Evolutionary conservation across 257 asterid species (phyloP).

Genomic region (Plantago major): DNA sequence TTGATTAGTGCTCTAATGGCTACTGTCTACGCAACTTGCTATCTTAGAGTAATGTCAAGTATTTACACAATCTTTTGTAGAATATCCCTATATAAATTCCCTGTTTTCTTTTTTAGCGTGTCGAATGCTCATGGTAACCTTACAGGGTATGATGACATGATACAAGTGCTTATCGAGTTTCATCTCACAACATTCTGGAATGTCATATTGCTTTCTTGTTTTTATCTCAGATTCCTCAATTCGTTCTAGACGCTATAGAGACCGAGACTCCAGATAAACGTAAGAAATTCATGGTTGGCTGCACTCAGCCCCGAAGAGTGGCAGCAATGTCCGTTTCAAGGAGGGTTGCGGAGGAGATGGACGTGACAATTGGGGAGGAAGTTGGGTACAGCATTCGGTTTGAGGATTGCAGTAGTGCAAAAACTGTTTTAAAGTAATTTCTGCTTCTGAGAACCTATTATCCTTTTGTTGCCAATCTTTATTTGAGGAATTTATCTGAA

Average conservation of each 20-base stretch:
- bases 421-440: conserved; percentile 67
- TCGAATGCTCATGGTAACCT: too few relatives aligned
- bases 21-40: too few relatives aligned
- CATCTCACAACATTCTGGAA: not conserved
- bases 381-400: conserved; percentile 97
- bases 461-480: not conserved
- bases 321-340: conserved; percentile 99
- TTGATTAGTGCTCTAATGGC: too few relatives aligned
- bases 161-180: too few relatives aligned
- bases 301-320: conserved; percentile 97
- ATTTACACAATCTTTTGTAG: not conserved
- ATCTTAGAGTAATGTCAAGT: too few relatives aligned
- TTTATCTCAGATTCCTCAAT: conserved; percentile 82
- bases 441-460: too few relatives aligned
- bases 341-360: conserved; percentile 99
- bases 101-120: not conserved
- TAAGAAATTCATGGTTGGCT: conserved; percentile 83
- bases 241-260: conserved; percentile 79
- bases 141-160: too few relatives aligned
- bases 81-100: not conserved
- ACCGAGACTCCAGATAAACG: conserved; percentile 63
- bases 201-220: not conserved
- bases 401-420: conserved; percentile 89
- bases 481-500: not conserved
- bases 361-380: conserved; percentile 91